Percentiles rank a stretch among this genome's conserved stretches.
phyloP scores from a whole-genome alignment of 306 rosid genomes.

The Sicyos baderoa region DNA sequence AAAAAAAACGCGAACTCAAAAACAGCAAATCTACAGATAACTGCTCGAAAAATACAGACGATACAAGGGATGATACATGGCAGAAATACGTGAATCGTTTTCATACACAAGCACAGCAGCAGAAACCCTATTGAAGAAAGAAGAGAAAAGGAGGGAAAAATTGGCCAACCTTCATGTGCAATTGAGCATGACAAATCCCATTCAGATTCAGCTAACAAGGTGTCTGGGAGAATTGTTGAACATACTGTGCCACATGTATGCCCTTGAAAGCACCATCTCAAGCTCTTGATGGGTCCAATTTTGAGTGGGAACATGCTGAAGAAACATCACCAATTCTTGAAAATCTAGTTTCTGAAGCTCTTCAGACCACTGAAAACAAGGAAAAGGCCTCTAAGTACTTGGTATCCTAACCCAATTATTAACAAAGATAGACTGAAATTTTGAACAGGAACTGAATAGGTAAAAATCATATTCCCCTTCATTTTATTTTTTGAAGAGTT shows the following conservation, averaged over 20 bases:
- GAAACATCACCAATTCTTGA: conserved; percentile 95
- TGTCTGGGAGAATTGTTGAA: conserved; percentile 93
- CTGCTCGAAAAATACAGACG: conserved; percentile 25
- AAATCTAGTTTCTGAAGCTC: conserved; percentile 81
- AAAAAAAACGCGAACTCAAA: conserved; percentile 7
- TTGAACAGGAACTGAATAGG: conserved; percentile 9
- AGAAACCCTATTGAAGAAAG: conserved; percentile 2
- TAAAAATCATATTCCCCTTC: neutral
- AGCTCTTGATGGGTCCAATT: conserved; percentile 91
- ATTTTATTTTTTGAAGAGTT: neutral
- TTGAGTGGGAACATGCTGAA: conserved; percentile 91
- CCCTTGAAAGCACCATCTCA: conserved; percentile 94
- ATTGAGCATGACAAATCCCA: conserved; percentile 11
- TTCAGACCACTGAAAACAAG: conserved; percentile 77
- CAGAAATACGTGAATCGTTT: conserved; percentile 18
- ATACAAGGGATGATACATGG: conserved; percentile 24
- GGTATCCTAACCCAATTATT: neutral
- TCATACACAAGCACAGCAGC: conserved; percentile 12
- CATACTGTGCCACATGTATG: conserved; percentile 98
- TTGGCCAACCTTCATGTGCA: neutral
- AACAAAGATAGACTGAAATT: neutral
- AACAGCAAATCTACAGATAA: conserved; percentile 25
- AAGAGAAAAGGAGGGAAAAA: neutral
- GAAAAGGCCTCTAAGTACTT: conserved; percentile 5
- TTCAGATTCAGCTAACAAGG: conserved; percentile 56